A percentile compares a stretch with the other conserved stretches of the same genome.
Conservation (phyloP, 2,329 filamentous ascomycete species). For the Magnaporthiopsis incrustans region DNA sequence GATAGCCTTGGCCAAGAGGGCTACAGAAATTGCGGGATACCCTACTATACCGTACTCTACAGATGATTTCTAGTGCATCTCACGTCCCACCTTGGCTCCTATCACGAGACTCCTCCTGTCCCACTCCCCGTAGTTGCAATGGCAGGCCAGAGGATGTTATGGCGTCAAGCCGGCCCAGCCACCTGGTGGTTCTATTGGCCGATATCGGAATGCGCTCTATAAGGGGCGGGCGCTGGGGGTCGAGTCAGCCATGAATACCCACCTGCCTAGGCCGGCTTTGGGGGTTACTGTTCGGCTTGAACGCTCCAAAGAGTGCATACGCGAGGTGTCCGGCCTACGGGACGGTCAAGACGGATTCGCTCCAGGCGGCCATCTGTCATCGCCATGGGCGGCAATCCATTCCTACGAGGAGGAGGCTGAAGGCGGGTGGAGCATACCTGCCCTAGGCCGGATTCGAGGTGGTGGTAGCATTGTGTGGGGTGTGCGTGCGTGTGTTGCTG, state of each 20-base stretch:
- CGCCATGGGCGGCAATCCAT: neutral
- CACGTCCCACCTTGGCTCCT: too few relatives aligned
- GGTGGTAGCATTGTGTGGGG: neutral
- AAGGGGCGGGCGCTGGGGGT: neutral
- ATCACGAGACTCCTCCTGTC: neutral
- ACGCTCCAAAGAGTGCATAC: neutral
- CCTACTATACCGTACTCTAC: neutral
- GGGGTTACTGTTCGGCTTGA: too few relatives aligned
- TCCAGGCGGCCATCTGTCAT: too few relatives aligned
- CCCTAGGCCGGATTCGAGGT: neutral
- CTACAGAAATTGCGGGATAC: neutral
- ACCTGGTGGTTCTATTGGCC: neutral
- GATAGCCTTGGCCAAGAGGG: neutral
- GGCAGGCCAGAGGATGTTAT: neutral
- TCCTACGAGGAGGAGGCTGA: neutral
- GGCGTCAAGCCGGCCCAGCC: neutral
- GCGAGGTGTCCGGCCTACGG: too few relatives aligned
- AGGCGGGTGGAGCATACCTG: neutral
- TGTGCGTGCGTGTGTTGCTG: neutral
- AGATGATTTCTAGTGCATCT: neutral
- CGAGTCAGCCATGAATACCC: too few relatives aligned
- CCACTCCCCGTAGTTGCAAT: neutral
- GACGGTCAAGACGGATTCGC: neutral
- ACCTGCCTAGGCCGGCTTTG: too few relatives aligned
- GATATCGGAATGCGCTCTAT: neutral